These are phyloP conservation scores for Tolypocladium pustulatum DNA, from an alignment of 2,329 filamentous ascomycete genomes.

Conservation along the genomic window DNA sequence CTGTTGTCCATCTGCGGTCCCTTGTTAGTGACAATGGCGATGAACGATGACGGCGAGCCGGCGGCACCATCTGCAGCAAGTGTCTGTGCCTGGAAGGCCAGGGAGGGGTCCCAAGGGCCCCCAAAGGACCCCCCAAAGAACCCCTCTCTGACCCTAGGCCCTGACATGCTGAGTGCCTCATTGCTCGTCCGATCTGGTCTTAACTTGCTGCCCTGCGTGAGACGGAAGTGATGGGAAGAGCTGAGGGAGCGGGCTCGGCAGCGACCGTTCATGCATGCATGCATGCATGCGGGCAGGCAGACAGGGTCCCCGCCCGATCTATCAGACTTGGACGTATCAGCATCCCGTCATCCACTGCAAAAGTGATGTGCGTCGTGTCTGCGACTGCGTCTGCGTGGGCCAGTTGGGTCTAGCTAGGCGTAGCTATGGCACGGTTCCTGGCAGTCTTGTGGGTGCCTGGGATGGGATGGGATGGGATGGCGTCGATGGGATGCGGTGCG, in stretches of 20 bases:
- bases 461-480: too few species aligned
- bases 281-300: neutral
- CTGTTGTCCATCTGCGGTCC: neutral
- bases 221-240: neutral
- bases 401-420: neutral
- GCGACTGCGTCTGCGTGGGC: neutral
- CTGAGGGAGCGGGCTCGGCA: neutral
- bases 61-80: neutral
- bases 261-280: conserved; percentile 1
- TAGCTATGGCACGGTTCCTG: neutral
- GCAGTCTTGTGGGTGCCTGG: neutral
- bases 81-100: conserved; percentile 1
- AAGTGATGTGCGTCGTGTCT: neutral
- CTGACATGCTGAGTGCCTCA: neutral
- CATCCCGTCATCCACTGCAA: neutral
- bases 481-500: too few species aligned
- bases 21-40: neutral
- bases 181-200: neutral
- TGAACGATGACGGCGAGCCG: neutral
- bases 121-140: too few species aligned
- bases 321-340: neutral
- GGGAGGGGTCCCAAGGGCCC: neutral
- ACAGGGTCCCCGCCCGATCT: neutral
- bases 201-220: neutral
- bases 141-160: neutral